Evolutionary conservation across 2,329 filamentous ascomycete genomes (phyloP).

Genomic region (Diplodia sapinea): DNA sequence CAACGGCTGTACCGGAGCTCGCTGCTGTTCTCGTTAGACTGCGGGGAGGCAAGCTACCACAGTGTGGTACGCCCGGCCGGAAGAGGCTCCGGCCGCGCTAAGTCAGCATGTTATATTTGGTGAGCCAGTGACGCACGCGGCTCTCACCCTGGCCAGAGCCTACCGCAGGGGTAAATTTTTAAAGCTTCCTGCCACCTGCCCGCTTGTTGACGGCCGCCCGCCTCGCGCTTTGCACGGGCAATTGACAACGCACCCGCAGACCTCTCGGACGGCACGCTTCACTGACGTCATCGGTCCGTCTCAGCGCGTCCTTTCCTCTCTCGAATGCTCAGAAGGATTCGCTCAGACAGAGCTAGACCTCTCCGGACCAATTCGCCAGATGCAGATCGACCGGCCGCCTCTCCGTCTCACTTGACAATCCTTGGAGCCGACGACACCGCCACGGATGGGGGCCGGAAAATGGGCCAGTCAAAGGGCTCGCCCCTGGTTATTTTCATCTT

Average conservation of each 20-base stretch:
- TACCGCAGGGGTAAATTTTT: not conserved
- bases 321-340: not conserved
- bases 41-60: not conserved
- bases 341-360: not conserved
- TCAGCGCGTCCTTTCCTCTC: not conserved
- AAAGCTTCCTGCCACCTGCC: too few relatives aligned
- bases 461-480: not conserved
- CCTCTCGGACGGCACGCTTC: not conserved
- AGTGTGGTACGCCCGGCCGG: too few relatives aligned
- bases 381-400: not conserved
- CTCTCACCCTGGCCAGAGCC: not conserved
- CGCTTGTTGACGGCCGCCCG: not conserved
- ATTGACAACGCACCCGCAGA: not conserved
- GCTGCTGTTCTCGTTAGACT: not conserved
- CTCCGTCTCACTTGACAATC: not conserved
- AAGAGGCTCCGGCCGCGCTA: not conserved
- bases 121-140: conserved; percentile 18
- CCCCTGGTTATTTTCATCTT: conserved; percentile 1
- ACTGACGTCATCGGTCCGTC: not conserved
- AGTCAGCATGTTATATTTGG: not conserved
- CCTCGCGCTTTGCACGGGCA: not conserved
- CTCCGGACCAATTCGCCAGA: not conserved
- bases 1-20: not conserved
- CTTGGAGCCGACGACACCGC: not conserved
- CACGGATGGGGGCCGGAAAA: not conserved